Conservation (phyloP, 1,284 basidiomycete genomes). For the Rhizoctonia solani region DNA sequence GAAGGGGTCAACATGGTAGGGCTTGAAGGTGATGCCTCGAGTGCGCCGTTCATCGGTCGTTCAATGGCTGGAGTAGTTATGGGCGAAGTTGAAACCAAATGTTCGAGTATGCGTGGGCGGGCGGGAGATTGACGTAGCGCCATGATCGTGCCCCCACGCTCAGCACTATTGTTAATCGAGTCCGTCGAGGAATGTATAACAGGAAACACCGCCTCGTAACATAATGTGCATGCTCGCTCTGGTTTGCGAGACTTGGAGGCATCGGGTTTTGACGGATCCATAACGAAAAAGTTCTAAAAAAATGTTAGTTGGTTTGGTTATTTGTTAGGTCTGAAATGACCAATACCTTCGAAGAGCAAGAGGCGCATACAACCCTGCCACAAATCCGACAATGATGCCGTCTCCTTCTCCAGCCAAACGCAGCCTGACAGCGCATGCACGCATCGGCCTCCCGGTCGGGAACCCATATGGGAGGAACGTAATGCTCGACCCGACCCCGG, state of each 20-base stretch:
- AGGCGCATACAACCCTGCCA: constrained; percentile 82
- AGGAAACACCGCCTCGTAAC: constrained; percentile 84
- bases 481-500: constrained; percentile 75
- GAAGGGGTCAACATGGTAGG: background rate
- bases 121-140: constrained; percentile 4
- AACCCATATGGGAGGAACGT: constrained; percentile 90
- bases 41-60: background rate
- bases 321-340: too few relatives aligned
- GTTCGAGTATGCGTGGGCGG: background rate
- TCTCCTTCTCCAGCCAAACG: constrained; percentile 80
- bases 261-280: constrained; percentile 56
- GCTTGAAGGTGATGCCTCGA: background rate
- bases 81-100: background rate
- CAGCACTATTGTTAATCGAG: background rate
- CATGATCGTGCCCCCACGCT: constrained; percentile 22
- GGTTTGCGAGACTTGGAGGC: constrained; percentile 53
- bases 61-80: background rate
- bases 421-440: constrained; percentile 80
- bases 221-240: constrained; percentile 81
- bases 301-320: too few relatives aligned
- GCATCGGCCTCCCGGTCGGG: constrained; percentile 79
- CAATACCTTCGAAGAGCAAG: constrained; percentile 71
- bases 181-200: constrained; percentile 48
- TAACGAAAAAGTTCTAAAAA: constrained; percentile 74
- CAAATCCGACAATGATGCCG: constrained; percentile 91